Evolutionary conservation across 371 early-diverging fungal genomes (phyloP).

Genomic region (Nosema muscidifuracis): DNA sequence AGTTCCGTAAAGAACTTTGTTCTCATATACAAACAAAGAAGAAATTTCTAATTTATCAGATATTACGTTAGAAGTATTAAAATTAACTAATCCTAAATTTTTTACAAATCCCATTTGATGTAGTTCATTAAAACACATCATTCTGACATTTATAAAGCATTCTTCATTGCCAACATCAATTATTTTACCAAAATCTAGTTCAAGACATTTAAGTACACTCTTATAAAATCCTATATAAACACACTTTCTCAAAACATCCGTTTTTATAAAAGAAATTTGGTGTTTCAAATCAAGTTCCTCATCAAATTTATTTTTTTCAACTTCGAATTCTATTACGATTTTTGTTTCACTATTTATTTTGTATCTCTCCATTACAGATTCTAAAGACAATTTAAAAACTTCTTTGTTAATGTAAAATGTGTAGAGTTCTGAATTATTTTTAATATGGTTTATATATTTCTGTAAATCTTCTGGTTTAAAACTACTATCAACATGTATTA

Average conservation of each 20-base stretch:
- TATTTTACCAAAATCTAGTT: too few relatives aligned
- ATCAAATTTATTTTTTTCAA: slow-evolving; percentile 9
- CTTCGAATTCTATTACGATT: background rate
- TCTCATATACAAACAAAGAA: background rate
- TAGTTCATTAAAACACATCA: background rate
- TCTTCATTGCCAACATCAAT: background rate
- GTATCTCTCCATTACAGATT: background rate
- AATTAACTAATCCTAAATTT: background rate
- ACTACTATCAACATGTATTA: background rate
- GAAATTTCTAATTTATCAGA: background rate
- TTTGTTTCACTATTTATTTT: background rate
- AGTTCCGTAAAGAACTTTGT: background rate
- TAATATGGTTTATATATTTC: background rate
- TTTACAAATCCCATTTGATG: background rate
- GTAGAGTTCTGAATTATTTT: background rate
- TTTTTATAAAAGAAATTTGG: background rate
- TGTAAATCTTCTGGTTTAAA: background rate
- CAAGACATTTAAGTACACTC: background rate
- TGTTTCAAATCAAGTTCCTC: background rate
- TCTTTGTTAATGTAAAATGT: slow-evolving; percentile 6
- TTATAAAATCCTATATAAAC: background rate
- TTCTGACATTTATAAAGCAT: background rate
- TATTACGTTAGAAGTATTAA: background rate
- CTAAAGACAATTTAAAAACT: background rate
- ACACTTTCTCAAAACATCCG: background rate